Base-by-base conservation (phyloP, 108 stramenopile genomes). In the Pseudonitzschia multistriata region DNA sequence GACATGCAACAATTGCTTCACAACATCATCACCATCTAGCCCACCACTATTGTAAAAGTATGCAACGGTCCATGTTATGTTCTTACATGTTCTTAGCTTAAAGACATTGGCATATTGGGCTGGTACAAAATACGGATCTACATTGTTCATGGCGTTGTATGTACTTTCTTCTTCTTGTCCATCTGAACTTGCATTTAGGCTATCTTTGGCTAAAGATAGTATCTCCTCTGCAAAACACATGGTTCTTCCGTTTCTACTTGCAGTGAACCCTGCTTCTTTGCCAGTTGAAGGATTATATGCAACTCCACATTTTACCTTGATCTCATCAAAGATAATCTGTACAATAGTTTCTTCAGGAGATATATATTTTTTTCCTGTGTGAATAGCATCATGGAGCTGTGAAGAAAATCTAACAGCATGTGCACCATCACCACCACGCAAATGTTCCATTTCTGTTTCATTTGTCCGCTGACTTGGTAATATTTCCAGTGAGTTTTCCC, bases 171-270 rank as follows among this genome's bases (percentile, higher is more conserved):
- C 50, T 52, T 52, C 14, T 52, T 52, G 15, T 17, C 5, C 5
- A 7, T 39, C 37, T 7, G 37, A 39, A n/a, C n/a, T n/a, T n/a
- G n/a, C n/a, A 39, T 19, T 10, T 25, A 52, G 17, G 17, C 50
- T 52, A 17, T 21, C 24, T 7, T 25, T 10, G 21, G 50, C 50
- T 52, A 52, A 21, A 17, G 21, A 21, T 10, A 52, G 25, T 52
- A 52, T 52, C 17, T 52, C 50, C 50, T 52, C 50, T 17, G 50
- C 50, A 52, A 52, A 52, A 52, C 17, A 17, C 50, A 52, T 52
- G 7, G 7, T 19, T 0, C 0, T 52, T 7, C 50, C 50, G 19
- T 52, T 52, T 52, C 19, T 52, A 19, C 50, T 0, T 52, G 50
- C 50, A 0, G 50, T 52, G 25, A 52, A 52, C 25, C 50, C 50